Evolutionary conservation across 2,329 filamentous ascomycete species (phyloP), one percentile per base, ranked within the genome.

Genomic region (Nothophoma quercina): DNA sequence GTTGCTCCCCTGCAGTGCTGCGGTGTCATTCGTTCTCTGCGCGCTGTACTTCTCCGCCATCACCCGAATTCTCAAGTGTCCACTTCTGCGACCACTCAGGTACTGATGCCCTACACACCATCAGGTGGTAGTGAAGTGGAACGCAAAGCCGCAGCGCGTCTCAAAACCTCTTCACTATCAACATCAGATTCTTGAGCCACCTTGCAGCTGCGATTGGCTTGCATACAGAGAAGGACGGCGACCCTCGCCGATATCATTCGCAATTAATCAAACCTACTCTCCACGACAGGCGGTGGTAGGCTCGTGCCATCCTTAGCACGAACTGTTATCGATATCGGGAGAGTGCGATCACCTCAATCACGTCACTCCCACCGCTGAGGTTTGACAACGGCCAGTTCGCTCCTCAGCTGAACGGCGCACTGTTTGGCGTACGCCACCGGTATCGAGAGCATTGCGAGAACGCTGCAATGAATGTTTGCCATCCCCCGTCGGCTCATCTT

Each of bases 311-410:
- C 9, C 38, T 48, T 47, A 39, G 43, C 22, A 28, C 19, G 13
- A 29, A n/a, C 13, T 15, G 33, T 22, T 53, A 53, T 53, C 50
- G 50, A 53, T 53, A 48, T 38, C 44, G 38, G 50, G 38, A 53
- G 44, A 53, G 50, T 53, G 50, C 23, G 43, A 53, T 48, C 50
- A 38, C 38, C 50, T 44, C 22, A 13, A 44, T 48, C 50, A 38
- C 50, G 50, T 53, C 43, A 53, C 33, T 38, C 43, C 43, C 50
- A 53, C 22, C 32, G 38, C 39, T 48, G 38, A 42, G 43, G 43
- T 48, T 53, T 48, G 50, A 53, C 50, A 48, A 43, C 50, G 26
- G 43, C 26, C 43, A 39, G 34, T 52, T 52, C 42, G 18, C 36
- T 34, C 21, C 33, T 48, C 43, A 53, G 43, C 50, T 53, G 43